Percentiles rank a stretch among this genome's conserved stretches.
Conservation (phyloP, 306 rosid genomes). For the Alnus glutinosa region DNA sequence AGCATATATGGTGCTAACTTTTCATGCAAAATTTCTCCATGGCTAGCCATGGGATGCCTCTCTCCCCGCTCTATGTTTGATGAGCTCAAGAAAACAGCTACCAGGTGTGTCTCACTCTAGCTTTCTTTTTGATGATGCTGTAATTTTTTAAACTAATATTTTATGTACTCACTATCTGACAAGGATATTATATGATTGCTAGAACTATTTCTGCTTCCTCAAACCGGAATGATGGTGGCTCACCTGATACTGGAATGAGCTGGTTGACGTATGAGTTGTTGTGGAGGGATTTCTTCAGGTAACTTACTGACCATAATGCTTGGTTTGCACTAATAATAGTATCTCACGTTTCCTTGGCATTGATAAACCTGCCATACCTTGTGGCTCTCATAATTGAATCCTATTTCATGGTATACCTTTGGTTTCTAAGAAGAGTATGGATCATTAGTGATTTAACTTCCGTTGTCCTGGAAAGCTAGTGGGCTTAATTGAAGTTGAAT, state of each 20-base stretch:
- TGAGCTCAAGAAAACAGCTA: conserved; percentile 71
- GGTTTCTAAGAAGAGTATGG: not conserved
- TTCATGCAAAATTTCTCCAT: conserved; percentile 96
- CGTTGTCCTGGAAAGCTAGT: not conserved
- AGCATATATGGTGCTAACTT: conserved; percentile 91
- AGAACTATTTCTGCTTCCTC: conserved; percentile 61
- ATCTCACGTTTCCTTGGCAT: not conserved
- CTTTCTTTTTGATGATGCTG: conserved; percentile 15
- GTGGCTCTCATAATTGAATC: not conserved
- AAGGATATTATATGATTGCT: conserved; percentile 19
- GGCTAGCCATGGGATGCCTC: conserved; percentile 95
- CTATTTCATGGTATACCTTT: not conserved
- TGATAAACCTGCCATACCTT: not conserved
- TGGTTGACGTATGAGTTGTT: conserved; percentile 91
- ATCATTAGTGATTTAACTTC: not conserved
- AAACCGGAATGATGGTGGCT: conserved; percentile 51
- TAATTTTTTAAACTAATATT: conserved; percentile 7
- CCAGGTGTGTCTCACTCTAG: conserved; percentile 48
- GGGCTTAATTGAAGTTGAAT: not conserved
- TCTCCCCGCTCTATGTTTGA: conserved; percentile 89
- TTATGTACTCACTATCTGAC: conserved; percentile 20
- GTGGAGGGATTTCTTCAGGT: conserved; percentile 99
- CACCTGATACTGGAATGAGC: conserved; percentile 58
- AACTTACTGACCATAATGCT: conserved; percentile 19
- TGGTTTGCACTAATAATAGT: not conserved